Evolutionary conservation across 257 asterid species (phyloP).

Genomic region (Ilex asprella): DNA sequence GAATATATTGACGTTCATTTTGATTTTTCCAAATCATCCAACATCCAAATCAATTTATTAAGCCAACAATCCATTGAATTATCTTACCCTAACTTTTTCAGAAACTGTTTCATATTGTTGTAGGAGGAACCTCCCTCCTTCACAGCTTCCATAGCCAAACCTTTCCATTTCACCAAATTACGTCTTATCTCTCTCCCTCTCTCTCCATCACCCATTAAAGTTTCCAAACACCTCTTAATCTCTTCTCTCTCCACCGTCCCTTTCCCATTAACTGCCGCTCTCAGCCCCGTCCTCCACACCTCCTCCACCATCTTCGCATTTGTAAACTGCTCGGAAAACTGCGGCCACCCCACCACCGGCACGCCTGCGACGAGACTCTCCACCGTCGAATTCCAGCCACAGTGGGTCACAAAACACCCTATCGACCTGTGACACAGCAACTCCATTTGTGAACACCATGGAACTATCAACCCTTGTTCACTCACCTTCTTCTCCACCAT

Average conservation of each 20-base stretch:
- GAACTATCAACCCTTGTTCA: conserved; percentile 42
- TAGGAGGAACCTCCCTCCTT: conserved; percentile 45
- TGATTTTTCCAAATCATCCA: no score
- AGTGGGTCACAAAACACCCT: conserved; percentile 59
- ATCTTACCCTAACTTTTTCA: conserved; percentile 15
- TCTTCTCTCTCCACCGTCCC: conserved; percentile 31
- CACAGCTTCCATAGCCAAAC: conserved; percentile 33
- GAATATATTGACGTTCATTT: no score
- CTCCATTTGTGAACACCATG: conserved; percentile 55
- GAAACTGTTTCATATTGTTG: conserved; percentile 30
- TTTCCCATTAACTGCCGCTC: conserved; percentile 34
- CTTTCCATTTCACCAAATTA: conserved; percentile 38
- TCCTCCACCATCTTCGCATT: conserved; percentile 54
- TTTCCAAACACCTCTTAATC: conserved; percentile 34
- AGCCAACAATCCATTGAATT: no score
- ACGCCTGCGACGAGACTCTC: conserved; percentile 47
- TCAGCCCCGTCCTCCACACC: conserved; percentile 54
- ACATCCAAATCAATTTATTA: no score
- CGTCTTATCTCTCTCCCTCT: conserved; percentile 29
- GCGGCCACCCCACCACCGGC: conserved; percentile 45
- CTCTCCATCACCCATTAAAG: conserved; percentile 43
- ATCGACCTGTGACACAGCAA: conserved; percentile 38
- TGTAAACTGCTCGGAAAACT: conserved; percentile 42
- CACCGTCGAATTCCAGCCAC: conserved; percentile 68
- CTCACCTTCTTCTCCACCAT: conserved; percentile 7